Percentiles rank a stretch among this genome's conserved stretches.
These are phyloP conservation scores for Alternaria gaisen DNA, from an alignment of 2,329 filamentous ascomycete genomes.

Conservation along the genomic window DNA sequence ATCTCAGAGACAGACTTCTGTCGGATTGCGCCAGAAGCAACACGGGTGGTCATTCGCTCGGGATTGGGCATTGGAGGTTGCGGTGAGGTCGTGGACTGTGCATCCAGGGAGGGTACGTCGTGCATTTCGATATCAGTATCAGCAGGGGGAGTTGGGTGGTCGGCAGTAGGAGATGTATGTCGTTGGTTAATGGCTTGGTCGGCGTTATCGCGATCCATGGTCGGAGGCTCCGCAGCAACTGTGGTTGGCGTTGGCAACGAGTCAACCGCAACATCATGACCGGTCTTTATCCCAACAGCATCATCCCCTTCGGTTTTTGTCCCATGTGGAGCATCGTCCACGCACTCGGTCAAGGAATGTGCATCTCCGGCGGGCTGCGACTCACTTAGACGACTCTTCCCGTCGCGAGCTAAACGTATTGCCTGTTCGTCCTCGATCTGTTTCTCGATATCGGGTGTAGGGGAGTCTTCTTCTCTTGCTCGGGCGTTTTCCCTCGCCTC, in stretches of 20 bases:
- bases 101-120: constrained; percentile 30
- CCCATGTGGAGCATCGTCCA: constrained; percentile 29
- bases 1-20: constrained; percentile 79
- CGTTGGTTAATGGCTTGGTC: constrained; percentile 20
- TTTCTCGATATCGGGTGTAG: constrained; percentile 67
- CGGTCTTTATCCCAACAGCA: constrained; percentile 18
- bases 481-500: constrained; percentile 51
- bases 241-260: constrained; percentile 50
- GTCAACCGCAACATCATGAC: constrained; percentile 36
- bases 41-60: constrained; percentile 72
- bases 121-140: constrained; percentile 47
- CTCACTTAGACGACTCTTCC: constrained; percentile 39
- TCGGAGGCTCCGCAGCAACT: constrained; percentile 43
- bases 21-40: constrained; percentile 74
- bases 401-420: constrained; percentile 48
- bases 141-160: constrained; percentile 50
- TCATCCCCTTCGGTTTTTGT: constrained; percentile 13
- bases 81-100: constrained; percentile 29
- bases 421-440: constrained; percentile 64
- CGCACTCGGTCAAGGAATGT: constrained; percentile 36
- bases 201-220: constrained; percentile 31
- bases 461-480: constrained; percentile 55
- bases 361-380: constrained; percentile 17
- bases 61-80: constrained; percentile 33
- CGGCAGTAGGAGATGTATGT: constrained; percentile 24